These are phyloP conservation scores for Grifola frondosa DNA, from an alignment of 1,284 basidiomycete species.

Conservation along the genomic window DNA sequence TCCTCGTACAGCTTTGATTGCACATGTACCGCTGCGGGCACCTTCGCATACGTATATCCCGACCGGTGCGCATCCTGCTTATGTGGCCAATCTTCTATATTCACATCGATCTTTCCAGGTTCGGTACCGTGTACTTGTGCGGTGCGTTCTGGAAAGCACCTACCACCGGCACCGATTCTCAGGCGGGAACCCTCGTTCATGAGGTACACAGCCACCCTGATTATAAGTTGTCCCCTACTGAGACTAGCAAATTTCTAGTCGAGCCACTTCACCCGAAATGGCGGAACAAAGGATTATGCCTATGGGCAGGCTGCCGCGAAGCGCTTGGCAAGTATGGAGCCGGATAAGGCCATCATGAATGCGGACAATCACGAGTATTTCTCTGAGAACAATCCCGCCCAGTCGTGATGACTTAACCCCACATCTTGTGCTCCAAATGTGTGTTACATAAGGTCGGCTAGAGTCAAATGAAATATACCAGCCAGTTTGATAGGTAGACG, in stretches of 20 bases:
- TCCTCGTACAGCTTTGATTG: slow-evolving; percentile 43
- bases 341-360: slow-evolving; percentile 42
- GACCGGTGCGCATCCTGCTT: slow-evolving; percentile 3
- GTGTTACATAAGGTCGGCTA: too few species aligned
- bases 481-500: too few species aligned
- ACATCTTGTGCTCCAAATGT: too few species aligned
- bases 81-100: not conserved
- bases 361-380: slow-evolving; percentile 54
- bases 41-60: slow-evolving; percentile 15
- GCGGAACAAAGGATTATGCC: slow-evolving; percentile 43
- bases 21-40: slow-evolving; percentile 41
- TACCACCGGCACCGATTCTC: slow-evolving; percentile 47
- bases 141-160: slow-evolving; percentile 48
- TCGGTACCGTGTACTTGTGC: slow-evolving; percentile 47
- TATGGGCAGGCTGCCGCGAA: slow-evolving; percentile 44
- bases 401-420: too few species aligned
- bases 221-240: not conserved
- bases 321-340: slow-evolving; percentile 39
- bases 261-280: slow-evolving; percentile 48
- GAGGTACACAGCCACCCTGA: too few species aligned
- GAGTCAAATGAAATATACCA: too few species aligned
- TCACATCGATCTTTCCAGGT: slow-evolving; percentile 11
- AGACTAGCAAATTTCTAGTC: slow-evolving; percentile 15
- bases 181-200: slow-evolving; percentile 32
- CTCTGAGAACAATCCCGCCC: slow-evolving; percentile 44